These are phyloP conservation scores for Leishmania lainsoni DNA, from an alignment of 208 protist species.

Conservation along the genomic window DNA sequence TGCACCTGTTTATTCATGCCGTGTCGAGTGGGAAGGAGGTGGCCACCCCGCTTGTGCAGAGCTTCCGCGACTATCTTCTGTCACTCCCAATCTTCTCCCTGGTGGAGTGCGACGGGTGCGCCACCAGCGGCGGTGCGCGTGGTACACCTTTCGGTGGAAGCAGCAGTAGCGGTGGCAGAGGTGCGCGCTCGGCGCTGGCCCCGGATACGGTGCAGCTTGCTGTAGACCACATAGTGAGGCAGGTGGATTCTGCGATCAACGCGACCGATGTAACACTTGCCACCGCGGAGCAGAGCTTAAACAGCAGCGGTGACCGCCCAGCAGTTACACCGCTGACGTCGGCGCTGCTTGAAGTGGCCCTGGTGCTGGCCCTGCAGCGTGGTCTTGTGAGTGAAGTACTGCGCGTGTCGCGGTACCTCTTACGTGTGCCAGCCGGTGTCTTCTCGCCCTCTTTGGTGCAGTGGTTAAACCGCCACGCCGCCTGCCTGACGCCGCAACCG, in stretches of 20 bases:
- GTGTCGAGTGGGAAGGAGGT: slow-evolving; percentile 33
- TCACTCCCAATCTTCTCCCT: slow-evolving; percentile 70
- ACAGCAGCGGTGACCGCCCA: background rate
- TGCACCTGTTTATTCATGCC: slow-evolving; percentile 70
- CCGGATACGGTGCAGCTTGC: slow-evolving; percentile 66
- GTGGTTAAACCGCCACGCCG: slow-evolving; percentile 59
- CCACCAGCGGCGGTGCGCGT: slow-evolving; percentile 3
- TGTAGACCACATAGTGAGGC: slow-evolving; percentile 48
- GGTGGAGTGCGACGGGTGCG: slow-evolving; percentile 35
- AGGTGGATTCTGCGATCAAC: slow-evolving; percentile 40
- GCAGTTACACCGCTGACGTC: slow-evolving; percentile 15
- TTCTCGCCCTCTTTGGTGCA: slow-evolving; percentile 40
- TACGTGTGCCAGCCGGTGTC: slow-evolving; percentile 39
- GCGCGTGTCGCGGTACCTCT: slow-evolving; percentile 59
- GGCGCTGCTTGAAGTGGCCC: slow-evolving; percentile 63
- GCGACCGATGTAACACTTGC: background rate
- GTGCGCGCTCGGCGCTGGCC: slow-evolving; percentile 33
- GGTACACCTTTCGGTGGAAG: background rate
- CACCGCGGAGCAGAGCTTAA: background rate
- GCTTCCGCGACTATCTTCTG: slow-evolving; percentile 74
- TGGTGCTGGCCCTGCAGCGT: slow-evolving; percentile 76
- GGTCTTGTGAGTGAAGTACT: slow-evolving; percentile 76
- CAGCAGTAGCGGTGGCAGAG: background rate
- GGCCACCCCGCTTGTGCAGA: slow-evolving; percentile 62
- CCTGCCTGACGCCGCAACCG: slow-evolving; percentile 43